Evolutionary conservation across 192 early-diverging fungal genomes (phyloP), one percentile per base, ranked within the genome.

Genomic region (Linnemannia zychae): DNA sequence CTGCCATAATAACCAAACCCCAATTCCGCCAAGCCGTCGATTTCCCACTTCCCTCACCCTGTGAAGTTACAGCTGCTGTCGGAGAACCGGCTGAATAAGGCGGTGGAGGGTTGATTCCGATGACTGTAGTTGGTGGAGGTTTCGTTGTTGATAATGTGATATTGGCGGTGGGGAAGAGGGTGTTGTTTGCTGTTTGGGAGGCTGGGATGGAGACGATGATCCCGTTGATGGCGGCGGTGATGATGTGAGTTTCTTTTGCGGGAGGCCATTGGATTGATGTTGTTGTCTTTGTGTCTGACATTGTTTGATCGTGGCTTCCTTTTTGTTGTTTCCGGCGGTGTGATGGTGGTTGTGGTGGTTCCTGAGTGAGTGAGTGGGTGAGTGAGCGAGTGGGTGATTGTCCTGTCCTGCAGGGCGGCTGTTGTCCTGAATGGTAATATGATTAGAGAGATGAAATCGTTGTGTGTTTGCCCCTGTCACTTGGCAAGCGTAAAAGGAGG

Each of bases 121-220:
- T 13, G 70, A 82, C 81, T 24, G 75, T 82, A 4, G 81, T 82
- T 11, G 68, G 66, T 15, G 81, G 81, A 0, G 81, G 74, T 63
- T 77, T 82, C 36, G 81, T 77, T 22, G 81, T 77, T 4, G 71
- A 73, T 1, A 33, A 28, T 18, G 47, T 49, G 15, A 44, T 79
- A 20, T 15, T 31, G 36, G 40, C 40, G 37, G 33, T 48, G 7
- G 81, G 75, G 67, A 82, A 82, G 36, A 82, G 63, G 24, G 81
- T 77, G 57, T 70, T 0, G 37, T 82, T 82, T 17, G 68, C 81
- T 16, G 81, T 82, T 71, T 82, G 81, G 20, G 76, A 74, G 49
- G 81, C 81, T 34, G 81, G 81, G 36, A 82, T 77, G 1, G 60
- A 28, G 13, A 60, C 71, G 11, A 65, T 57, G n/a, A 71, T 57